These are phyloP conservation scores for Phytophthora meadii DNA, from an alignment of 352 stramenopile genomes.

Conservation along the genomic window DNA sequence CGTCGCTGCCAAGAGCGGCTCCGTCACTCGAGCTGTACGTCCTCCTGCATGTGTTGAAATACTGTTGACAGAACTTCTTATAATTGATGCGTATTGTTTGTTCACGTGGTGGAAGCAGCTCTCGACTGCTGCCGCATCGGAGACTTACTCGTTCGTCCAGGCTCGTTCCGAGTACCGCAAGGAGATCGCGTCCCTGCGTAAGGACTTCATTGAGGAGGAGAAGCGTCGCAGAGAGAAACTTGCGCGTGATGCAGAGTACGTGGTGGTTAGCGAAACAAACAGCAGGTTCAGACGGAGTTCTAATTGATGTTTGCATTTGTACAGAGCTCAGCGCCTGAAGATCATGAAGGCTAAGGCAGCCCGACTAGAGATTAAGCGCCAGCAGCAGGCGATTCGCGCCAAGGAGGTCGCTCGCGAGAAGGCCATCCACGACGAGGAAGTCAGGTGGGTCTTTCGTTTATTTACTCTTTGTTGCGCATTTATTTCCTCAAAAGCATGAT, in stretches of 20 bases:
- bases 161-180: slow-evolving; percentile 69
- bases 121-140: slow-evolving; percentile 45
- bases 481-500: not conserved
- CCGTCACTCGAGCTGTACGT: slow-evolving; percentile 43
- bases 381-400: slow-evolving; percentile 85
- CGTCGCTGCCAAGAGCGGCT: slow-evolving; percentile 31
- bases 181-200: slow-evolving; percentile 72
- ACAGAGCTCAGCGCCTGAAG: slow-evolving; percentile 74
- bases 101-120: slow-evolving; percentile 34
- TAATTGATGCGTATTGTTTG: too few relatives aligned
- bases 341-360: slow-evolving; percentile 90
- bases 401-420: slow-evolving; percentile 86
- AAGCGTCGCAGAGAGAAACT: slow-evolving; percentile 77
- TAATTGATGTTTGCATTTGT: slow-evolving; percentile 11
- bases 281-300: not conserved
- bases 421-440: slow-evolving; percentile 77
- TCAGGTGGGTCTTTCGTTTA: slow-evolving; percentile 46
- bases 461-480: not conserved
- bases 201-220: slow-evolving; percentile 81
- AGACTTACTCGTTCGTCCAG: slow-evolving; percentile 81
- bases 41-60: not conserved
- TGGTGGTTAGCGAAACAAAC: not conserved
- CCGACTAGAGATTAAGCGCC: slow-evolving; percentile 87
- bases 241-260: slow-evolving; percentile 85
- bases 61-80: too few relatives aligned